Evolutionary conservation across 139 green algal species (phyloP), one percentile per base, ranked within the genome.

Genomic region (Monoraphidium neglectum): DNA sequence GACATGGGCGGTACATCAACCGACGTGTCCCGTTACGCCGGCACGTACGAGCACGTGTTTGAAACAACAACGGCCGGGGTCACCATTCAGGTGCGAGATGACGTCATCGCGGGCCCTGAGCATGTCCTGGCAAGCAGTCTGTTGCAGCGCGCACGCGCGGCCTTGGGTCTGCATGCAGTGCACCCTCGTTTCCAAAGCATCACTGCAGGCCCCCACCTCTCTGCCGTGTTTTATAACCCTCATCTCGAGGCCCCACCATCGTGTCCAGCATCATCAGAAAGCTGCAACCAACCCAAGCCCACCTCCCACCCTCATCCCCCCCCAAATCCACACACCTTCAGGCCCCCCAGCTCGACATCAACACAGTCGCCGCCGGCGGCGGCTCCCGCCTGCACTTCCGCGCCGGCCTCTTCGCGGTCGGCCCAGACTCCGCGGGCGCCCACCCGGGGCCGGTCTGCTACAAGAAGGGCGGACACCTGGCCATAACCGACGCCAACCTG

Each of bases 271-370:
- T 57, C 30, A 4, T 12, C 36, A 13, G 30, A 32, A 32, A 60
- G 35, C 16, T 56, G 47, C 47, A 56, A 18, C 16, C 16, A 18
- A 26, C 47, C 15, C 47, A 26, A n/a, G n/a, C n/a, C n/a, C n/a
- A n/a, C n/a, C n/a, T n/a, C n/a, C n/a, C n/a, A n/a, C n/a, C n/a
- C n/a, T n/a, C 10, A 64, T 26, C 70, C 70, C 26, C 74, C 74
- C 60, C 76, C 76, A 2, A 86, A n/a, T n/a, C n/a, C n/a, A n/a
- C n/a, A n/a, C n/a, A n/a, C n/a, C n/a, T n/a, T n/a, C n/a, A 96
- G 80, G 95, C 96, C 6, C 96, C 96, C 3, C 96, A 99, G 82
- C 87, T 99, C 54, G 96, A 99, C 84, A 99, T 99, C 85, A 98
- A 97, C 86, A 99, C 96, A 16, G 96, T 99, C 54, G 96, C 96